Evolutionary conservation across 2,329 filamentous ascomycete genomes (phyloP), one percentile per base, ranked within the genome.

Genomic region (Huntiella abstrusa): DNA sequence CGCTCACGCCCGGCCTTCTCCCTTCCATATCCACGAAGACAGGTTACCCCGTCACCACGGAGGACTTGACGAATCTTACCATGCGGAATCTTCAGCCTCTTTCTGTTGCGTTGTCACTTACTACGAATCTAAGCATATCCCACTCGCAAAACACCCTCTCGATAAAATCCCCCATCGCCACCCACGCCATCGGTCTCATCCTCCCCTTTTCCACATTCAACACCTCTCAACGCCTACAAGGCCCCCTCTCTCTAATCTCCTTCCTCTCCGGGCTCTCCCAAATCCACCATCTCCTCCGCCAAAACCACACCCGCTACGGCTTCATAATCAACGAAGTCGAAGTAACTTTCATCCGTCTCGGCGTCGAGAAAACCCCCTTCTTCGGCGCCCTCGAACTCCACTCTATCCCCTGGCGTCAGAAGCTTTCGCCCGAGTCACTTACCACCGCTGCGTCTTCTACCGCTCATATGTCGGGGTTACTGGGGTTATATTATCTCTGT

Each of bases 251-350:
- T 63, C 80, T 83, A 49, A 83, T 94, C 49, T 78, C 88, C 62
- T 95, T 95, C 65, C 78, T 95, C 15, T 79, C 82, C 43, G 84
- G 84, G 1, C 75, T 96, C 4, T 72, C 86, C 0, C 84, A 92
- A 55, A 68, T 95, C 39, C 88, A 96, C 62, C 75, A 83, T 58
- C 78, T 80, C 57, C 94, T 95, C 85, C 85, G 88, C 60, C 85
- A 93, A 64, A 83, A 94, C 64, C 78, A 79, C 53, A 92, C 84
- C 59, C 79, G 88, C 49, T 96, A 95, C 61, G 88, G 88, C 46
- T 96, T 94, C 68, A 88, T 96, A 61, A 77, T 95, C 57, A 95
- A 85, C 1, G 88, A 95, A 64, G 94, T 94, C 55, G 88, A 96
- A 64, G 77, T 95, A 6, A 79, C 95, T 35, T 77, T 91, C 54